phyloP scores from a whole-genome alignment of 2,329 filamentous ascomycete species.

The Fusarium mundagurra region DNA sequence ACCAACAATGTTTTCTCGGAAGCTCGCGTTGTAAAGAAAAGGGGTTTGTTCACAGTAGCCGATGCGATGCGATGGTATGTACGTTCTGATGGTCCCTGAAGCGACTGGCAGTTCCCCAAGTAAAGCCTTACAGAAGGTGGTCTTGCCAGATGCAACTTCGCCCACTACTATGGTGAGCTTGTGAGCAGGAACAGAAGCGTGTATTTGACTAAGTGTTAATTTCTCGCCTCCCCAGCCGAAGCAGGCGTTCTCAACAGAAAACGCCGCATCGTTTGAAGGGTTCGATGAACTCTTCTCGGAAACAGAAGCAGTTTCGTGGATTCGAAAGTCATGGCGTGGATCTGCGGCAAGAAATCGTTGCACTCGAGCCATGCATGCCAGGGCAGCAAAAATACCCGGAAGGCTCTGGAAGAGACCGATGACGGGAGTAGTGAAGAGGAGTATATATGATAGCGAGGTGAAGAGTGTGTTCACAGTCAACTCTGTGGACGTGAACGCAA shows the following conservation, averaged over 20 bases:
- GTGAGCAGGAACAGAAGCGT: conserved; percentile 21
- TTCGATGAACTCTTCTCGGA: conserved; percentile 2
- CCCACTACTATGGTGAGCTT: conserved; percentile 50
- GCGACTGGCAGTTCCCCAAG: conserved; percentile 42
- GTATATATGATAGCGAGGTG: conserved; percentile 48
- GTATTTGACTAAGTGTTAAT: conserved; percentile 31
- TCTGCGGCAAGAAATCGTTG: conserved; percentile 50
- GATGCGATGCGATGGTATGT: conserved; percentile 29
- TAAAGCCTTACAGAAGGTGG: conserved; percentile 51
- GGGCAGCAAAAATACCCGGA: conserved; percentile 44
- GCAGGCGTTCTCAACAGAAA: conserved; percentile 28
- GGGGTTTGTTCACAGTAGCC: conserved; percentile 49
- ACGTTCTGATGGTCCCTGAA: conserved; percentile 25
- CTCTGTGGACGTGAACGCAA: conserved; percentile 41
- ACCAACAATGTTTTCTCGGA: conserved; percentile 53
- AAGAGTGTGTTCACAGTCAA: conserved; percentile 46
- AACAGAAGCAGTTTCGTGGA: not conserved
- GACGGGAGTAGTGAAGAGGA: conserved; percentile 48
- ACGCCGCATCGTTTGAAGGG: not conserved
- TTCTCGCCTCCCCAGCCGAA: conserved; percentile 44
- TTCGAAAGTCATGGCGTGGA: conserved; percentile 37
- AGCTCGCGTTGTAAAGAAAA: conserved; percentile 49
- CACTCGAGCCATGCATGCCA: conserved; percentile 49
- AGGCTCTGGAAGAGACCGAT: conserved; percentile 46
- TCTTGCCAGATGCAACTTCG: conserved; percentile 51